phyloP scores from a whole-genome alignment of 2,329 filamentous ascomycete genomes.

The Raffaelea ambrosiae region DNA sequence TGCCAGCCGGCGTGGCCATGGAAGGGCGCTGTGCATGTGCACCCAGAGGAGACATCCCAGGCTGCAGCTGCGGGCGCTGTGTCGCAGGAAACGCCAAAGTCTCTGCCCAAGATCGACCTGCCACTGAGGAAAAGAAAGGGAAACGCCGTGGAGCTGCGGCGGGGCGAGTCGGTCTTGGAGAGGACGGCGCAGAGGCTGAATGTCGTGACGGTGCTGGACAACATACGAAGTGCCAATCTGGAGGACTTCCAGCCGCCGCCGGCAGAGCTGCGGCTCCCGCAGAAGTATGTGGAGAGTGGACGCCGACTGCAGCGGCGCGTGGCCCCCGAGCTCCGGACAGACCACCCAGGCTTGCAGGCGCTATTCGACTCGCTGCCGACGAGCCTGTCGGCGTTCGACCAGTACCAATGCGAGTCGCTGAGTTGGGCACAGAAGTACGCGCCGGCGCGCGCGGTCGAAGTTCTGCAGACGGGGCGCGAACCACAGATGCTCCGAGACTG shows the following conservation, averaged over 20 bases:
- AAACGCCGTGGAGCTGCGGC: conserved; percentile 28
- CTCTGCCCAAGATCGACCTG: not conserved
- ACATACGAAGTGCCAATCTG: conserved; percentile 24
- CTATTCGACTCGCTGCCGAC: conserved; percentile 53
- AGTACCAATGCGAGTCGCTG: conserved; percentile 61
- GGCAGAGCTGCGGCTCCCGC: conserved; percentile 43
- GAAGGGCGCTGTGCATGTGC: conserved; percentile 53
- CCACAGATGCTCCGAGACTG: conserved; percentile 67
- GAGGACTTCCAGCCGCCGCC: conserved; percentile 34
- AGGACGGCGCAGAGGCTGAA: conserved; percentile 28
- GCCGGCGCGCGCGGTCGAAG: conserved; percentile 57
- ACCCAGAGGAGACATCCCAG: not conserved
- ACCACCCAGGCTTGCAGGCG: conserved; percentile 2
- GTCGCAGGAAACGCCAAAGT: not conserved
- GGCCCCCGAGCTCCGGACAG: conserved; percentile 32
- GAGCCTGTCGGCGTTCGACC: conserved; percentile 71
- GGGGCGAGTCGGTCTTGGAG: conserved; percentile 34
- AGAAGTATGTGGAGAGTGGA: conserved; percentile 50
- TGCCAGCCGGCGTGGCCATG: conserved; percentile 65
- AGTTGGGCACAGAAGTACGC: conserved; percentile 83
- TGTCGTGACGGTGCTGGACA: conserved; percentile 23
- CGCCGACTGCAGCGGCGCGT: conserved; percentile 42
- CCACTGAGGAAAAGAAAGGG: conserved; percentile 41
- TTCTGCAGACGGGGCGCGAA: conserved; percentile 69
- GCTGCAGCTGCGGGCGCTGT: not conserved